phyloP scores from a whole-genome alignment of 306 rosid genomes.

The Prunus mira region DNA sequence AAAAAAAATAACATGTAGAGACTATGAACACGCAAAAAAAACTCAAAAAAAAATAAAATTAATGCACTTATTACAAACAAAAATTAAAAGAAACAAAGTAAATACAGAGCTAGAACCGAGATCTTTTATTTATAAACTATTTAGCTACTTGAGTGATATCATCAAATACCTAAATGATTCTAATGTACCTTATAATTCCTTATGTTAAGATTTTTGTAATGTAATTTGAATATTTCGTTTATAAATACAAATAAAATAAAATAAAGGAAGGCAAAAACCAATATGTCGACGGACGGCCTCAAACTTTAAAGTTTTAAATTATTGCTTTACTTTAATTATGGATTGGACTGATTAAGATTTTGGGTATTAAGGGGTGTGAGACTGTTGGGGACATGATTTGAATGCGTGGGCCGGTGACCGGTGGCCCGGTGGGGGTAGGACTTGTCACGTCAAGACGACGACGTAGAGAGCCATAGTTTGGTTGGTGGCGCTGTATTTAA shows the following conservation, averaged over 20 bases:
- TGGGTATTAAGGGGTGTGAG: neutral
- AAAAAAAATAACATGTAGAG: too few species aligned
- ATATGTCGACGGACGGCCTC: too few species aligned
- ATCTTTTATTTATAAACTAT: too few species aligned
- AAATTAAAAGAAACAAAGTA: too few species aligned
- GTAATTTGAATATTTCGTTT: neutral
- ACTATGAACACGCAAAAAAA: too few species aligned
- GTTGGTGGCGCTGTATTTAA: conserved; percentile 9
- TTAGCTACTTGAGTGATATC: too few species aligned
- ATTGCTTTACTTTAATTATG: neutral
- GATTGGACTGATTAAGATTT: neutral
- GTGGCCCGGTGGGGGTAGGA: neutral
- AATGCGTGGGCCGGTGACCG: neutral
- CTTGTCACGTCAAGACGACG: neutral
- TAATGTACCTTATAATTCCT: too few species aligned
- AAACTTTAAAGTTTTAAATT: too few species aligned
- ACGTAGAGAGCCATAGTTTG: neutral
- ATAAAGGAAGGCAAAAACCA: too few species aligned
- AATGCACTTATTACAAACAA: too few species aligned
- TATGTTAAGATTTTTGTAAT: neutral
- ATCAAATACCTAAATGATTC: neutral
- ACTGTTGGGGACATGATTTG: neutral
- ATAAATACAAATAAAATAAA: neutral
- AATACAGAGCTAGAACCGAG: too few species aligned
- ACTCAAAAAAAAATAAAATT: too few species aligned